Percentiles rank a stretch among this genome's conserved stretches.
Evolutionary conservation across 2,329 filamentous ascomycete species (phyloP).

Genomic region (Alternaria alternata): DNA sequence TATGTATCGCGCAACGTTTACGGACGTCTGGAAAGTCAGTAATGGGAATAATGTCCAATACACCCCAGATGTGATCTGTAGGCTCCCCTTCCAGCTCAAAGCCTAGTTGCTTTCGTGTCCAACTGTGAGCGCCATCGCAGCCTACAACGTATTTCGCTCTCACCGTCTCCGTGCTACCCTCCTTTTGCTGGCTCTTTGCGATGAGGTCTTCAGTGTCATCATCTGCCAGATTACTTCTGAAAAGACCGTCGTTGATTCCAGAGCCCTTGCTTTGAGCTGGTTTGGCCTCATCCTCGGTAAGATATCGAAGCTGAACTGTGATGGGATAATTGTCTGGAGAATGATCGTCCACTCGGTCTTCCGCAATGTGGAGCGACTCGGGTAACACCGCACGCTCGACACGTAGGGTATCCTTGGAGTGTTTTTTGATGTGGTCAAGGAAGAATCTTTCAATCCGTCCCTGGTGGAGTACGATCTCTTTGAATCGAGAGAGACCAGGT

Average conservation of each 20-base stretch:
- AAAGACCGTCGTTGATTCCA: conserved; percentile 61
- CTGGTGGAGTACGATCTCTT: conserved; percentile 74
- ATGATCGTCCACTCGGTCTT: conserved; percentile 58
- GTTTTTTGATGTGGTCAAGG: conserved; percentile 66
- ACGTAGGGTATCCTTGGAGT: conserved; percentile 62
- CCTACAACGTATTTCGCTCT: conserved; percentile 71
- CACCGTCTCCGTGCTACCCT: conserved; percentile 54
- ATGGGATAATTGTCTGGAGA: conserved; percentile 64
- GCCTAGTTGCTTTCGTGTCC: conserved; percentile 67
- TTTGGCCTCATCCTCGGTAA: conserved; percentile 66
- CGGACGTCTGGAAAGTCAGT: conserved; percentile 69
- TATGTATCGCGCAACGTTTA: conserved; percentile 66
- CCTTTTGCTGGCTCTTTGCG: conserved; percentile 49
- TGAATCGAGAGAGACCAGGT: conserved; percentile 68
- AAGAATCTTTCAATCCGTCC: conserved; percentile 74
- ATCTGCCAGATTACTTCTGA: conserved; percentile 65
- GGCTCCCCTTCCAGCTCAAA: conserved; percentile 65
- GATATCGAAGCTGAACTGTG: conserved; percentile 64
- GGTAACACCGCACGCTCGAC: conserved; percentile 68
- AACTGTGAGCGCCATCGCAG: conserved; percentile 73
- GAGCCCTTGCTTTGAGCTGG: conserved; percentile 55
- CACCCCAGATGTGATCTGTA: conserved; percentile 63
- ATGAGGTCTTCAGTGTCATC: conserved; percentile 66
- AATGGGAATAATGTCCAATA: conserved; percentile 62
- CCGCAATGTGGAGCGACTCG: conserved; percentile 63